phyloP scores from a whole-genome alignment of 2,329 filamentous ascomycete species.

The Epichloe baconii region DNA sequence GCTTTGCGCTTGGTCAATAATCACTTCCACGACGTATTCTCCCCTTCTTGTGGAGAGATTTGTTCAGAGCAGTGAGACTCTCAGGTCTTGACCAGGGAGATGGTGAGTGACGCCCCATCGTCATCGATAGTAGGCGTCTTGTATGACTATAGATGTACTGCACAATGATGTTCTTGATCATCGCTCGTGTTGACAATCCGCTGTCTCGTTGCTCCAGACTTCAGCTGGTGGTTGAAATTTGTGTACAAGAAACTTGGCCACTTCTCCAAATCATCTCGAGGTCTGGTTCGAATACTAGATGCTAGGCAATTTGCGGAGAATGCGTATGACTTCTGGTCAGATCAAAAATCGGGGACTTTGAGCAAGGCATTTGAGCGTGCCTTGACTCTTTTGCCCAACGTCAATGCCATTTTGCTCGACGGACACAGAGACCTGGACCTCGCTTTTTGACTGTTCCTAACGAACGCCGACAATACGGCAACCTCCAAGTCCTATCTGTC shows the following conservation, averaged over 20 bases:
- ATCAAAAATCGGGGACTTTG: conserved; percentile 20
- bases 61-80: conserved; percentile 25
- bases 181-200: background rate
- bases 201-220: conserved; percentile 23
- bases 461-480: background rate
- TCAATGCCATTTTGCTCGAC: conserved; percentile 35
- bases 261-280: conserved; percentile 25
- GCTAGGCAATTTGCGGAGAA: conserved; percentile 29
- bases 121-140: too few species aligned
- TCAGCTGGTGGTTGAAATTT: conserved; percentile 36
- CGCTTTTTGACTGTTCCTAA: conserved; percentile 16
- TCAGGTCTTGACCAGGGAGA: conserved; percentile 30
- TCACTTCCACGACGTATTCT: conserved; percentile 35
- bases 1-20: conserved; percentile 35
- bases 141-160: too few species aligned
- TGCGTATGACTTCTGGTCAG: conserved; percentile 28
- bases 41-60: conserved; percentile 40
- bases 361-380: conserved; percentile 27
- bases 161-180: background rate
- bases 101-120: conserved; percentile 22
- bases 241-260: conserved; percentile 24
- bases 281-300: conserved; percentile 34
- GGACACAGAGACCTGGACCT: conserved; percentile 32
- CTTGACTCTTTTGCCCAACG: conserved; percentile 26
- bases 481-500: conserved; percentile 31